These are phyloP conservation scores for Schwanniomyces polymorphus DNA, from an alignment of 805 yeast species.

Conservation along the genomic window DNA sequence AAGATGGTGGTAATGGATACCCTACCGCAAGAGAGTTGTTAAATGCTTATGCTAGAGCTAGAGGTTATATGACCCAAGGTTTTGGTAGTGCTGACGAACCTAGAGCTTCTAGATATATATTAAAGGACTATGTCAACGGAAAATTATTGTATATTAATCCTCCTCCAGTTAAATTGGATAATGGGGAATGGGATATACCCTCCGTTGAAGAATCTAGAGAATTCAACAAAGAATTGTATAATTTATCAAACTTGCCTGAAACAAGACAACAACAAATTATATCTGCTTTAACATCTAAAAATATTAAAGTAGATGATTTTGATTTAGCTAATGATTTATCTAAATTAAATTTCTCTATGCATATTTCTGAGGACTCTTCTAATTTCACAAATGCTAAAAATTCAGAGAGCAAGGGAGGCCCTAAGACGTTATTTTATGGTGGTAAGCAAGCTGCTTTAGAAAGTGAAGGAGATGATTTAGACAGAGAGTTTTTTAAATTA, in stretches of 20 bases:
- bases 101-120: conserved; percentile 86
- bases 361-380: conserved; percentile 46
- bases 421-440: conserved; percentile 63
- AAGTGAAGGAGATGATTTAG: conserved; percentile 80
- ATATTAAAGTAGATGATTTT: conserved; percentile 50
- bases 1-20: conserved; percentile 86
- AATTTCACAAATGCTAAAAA: conserved; percentile 16
- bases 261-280: conserved; percentile 71
- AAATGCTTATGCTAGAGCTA: conserved; percentile 90
- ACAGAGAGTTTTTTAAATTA: conserved; percentile 80
- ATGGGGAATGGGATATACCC: conserved; percentile 57
- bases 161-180: conserved; percentile 68
- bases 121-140: conserved; percentile 95
- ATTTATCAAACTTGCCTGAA: conserved; percentile 64
- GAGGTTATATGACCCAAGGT: conserved; percentile 97
- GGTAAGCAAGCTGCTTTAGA: conserved; percentile 80
- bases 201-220: conserved; percentile 38
- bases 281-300: conserved; percentile 60
- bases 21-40: conserved; percentile 90
- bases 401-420: conserved; percentile 23
- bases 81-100: conserved; percentile 96
- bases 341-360: conserved; percentile 76
- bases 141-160: conserved; percentile 82
- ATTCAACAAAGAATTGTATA: conserved; percentile 77
- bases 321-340: conserved; percentile 70